Evolutionary conservation across 2,329 filamentous ascomycete species (phyloP), one percentile per base, ranked within the genome.

Genomic region (Hymenoscyphus linearis): DNA sequence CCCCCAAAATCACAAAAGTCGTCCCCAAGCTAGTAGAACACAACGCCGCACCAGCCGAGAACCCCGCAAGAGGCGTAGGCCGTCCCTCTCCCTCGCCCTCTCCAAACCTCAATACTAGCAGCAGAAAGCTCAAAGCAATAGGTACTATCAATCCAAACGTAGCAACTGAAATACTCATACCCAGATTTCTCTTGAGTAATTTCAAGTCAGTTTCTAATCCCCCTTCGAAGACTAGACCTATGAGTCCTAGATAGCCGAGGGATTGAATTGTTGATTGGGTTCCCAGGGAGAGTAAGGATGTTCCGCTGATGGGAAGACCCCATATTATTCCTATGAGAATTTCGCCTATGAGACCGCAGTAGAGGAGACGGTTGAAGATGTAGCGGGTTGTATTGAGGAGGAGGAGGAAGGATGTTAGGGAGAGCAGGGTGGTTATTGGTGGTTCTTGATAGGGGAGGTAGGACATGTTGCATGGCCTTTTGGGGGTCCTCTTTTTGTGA

Each of bases 1-100:
- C 87, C 0, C 80, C 82, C 0, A 88, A 74, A 3, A 88, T 80
- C 0, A 84, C 82, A 65, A 88, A 87, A 0, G 85, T 88, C 0
- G 89, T 93, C 4, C 89, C 89, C 0, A 93, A 76, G 60, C 85
- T 89, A 0, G 89, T 93, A 1, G 88, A 88, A 67, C 86, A 90
- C 0, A 93, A 76, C 0, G 89, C 85, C 2, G 89, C 88, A 9
- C 89, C 89, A 0, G 88, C 85, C 1, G 88, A 83, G 68, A 93
- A 93, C 0, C 83, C 82, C 69, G 60, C 60, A 2, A 72, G 52
- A 2, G 69, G 64, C 14, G 61, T 68, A 27, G 68, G 65, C 54
- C 62, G 67, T 2, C 52, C 14, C 40, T 37, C 59, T 35, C 61
- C 62, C 53, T 60, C 55, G 56, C 50, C 62, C 35, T 59, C 65